Percentiles rank a stretch among this genome's conserved stretches.
Evolutionary conservation across 257 asterid species (phyloP).

Genomic region (Thymus quinquecostatus): DNA sequence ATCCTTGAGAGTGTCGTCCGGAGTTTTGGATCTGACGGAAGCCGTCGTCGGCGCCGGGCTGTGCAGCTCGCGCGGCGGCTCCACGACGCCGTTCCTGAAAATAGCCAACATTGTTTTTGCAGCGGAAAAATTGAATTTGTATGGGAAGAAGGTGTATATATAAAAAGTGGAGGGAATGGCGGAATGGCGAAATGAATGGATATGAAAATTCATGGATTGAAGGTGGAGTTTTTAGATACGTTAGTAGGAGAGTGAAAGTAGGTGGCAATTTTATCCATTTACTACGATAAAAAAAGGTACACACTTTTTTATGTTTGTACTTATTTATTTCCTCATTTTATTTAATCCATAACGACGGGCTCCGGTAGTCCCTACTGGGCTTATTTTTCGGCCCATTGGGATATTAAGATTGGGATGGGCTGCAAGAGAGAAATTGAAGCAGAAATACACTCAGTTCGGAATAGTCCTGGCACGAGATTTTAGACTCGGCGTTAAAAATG

Average conservation of each 20-base stretch:
- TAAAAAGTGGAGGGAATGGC: not conserved
- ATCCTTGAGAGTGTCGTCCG: slow-evolving; percentile 60
- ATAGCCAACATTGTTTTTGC: slow-evolving; percentile 61
- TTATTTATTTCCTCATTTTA: too few species aligned
- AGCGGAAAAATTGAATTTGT: not conserved
- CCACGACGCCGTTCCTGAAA: slow-evolving; percentile 73
- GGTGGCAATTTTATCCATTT: slow-evolving; percentile 57
- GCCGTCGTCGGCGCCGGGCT: slow-evolving; percentile 57
- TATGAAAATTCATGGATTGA: slow-evolving; percentile 22
- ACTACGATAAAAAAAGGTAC: too few species aligned
- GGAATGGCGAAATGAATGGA: slow-evolving; percentile 26
- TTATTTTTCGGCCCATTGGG: too few species aligned
- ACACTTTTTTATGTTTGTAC: too few species aligned
- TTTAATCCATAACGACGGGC: too few species aligned
- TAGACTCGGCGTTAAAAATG: too few species aligned
- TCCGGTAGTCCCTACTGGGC: too few species aligned
- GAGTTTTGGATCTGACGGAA: slow-evolving; percentile 36
- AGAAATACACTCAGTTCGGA: too few species aligned
- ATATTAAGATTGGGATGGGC: too few species aligned
- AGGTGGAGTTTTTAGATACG: slow-evolving; percentile 42
- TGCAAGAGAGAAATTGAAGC: too few species aligned
- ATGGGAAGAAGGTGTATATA: not conserved
- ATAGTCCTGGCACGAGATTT: too few species aligned
- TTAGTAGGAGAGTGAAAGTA: slow-evolving; percentile 29
- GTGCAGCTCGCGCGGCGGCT: slow-evolving; percentile 80